Percentiles rank a stretch among this genome's conserved stretches.
These are phyloP conservation scores for Hypericum androsaemum DNA, from an alignment of 345 rosid genomes.

Conservation along the genomic window DNA sequence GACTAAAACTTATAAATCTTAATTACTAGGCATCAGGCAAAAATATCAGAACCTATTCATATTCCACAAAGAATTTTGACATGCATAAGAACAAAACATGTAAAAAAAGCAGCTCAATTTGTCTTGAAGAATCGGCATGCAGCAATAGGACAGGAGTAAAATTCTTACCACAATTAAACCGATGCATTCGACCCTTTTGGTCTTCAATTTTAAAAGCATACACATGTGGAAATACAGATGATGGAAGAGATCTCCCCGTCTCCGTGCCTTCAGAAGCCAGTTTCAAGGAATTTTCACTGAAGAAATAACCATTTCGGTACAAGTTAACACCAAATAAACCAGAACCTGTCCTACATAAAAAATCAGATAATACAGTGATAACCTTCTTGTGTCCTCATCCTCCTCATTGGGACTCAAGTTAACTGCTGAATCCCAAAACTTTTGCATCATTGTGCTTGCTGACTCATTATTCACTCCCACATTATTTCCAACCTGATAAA, in stretches of 20 bases:
- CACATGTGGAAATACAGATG: constrained; percentile 26
- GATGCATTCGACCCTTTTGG: constrained; percentile 72
- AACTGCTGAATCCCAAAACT: constrained; percentile 99
- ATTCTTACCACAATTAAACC: constrained; percentile 76
- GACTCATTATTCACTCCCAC: constrained; percentile 67
- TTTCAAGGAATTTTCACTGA: constrained; percentile 83
- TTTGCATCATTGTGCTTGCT: constrained; percentile 82
- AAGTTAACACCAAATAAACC: constrained; percentile 10
- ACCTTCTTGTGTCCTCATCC: constrained; percentile 84
- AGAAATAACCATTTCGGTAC: constrained; percentile 13
- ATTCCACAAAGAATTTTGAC: no score
- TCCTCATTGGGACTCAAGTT: constrained; percentile 65
- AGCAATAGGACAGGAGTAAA: background rate
- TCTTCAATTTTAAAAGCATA: constrained; percentile 88
- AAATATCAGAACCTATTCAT: no score
- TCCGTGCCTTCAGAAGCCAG: constrained; percentile 70
- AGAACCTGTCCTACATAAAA: constrained; percentile 7
- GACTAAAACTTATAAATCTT: no score
- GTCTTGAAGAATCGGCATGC: no score
- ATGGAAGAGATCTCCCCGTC: constrained; percentile 47
- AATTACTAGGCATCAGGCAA: no score
- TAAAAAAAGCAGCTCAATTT: no score
- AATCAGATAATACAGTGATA: constrained; percentile 9
- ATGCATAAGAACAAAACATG: no score
- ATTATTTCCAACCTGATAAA: constrained; percentile 61